Evolutionary conservation across 495 filamentous ascomycete species (phyloP).

Genomic region (Talaromyces wortmannii): DNA sequence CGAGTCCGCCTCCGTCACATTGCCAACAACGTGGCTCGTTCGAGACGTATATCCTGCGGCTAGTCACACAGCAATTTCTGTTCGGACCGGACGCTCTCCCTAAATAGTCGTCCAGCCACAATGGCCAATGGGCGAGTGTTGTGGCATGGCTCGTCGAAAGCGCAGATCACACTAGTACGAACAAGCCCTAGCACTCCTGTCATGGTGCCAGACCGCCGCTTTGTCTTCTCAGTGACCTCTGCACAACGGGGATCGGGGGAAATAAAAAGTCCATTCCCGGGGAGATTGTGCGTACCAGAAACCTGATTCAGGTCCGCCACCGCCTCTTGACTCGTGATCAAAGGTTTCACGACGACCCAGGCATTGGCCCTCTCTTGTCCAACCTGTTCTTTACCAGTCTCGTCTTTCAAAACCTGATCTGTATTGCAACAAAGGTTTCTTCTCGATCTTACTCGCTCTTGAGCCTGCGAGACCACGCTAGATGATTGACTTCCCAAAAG

Average conservation of each 20-base stretch:
- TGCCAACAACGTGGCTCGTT: background rate
- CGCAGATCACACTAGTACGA: background rate
- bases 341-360: too few species aligned
- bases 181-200: too few species aligned
- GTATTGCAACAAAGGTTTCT: too few species aligned
- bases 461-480: too few species aligned
- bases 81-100: background rate
- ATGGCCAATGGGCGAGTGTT: background rate
- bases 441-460: too few species aligned
- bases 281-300: too few species aligned
- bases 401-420: too few species aligned
- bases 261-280: background rate
- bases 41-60: background rate
- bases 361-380: too few species aligned
- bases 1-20: background rate
- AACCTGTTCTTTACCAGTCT: too few species aligned
- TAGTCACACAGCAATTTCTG: background rate
- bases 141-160: background rate
- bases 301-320: background rate
- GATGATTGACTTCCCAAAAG: background rate
- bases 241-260: background rate
- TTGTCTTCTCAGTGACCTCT: background rate
- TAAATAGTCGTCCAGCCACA: background rate
- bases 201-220: background rate
- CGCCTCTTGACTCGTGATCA: too few species aligned